Percentiles rank a stretch among this genome's conserved stretches.
phyloP scores from a whole-genome alignment of 495 filamentous ascomycete species.

The Trichoderma virens region DNA sequence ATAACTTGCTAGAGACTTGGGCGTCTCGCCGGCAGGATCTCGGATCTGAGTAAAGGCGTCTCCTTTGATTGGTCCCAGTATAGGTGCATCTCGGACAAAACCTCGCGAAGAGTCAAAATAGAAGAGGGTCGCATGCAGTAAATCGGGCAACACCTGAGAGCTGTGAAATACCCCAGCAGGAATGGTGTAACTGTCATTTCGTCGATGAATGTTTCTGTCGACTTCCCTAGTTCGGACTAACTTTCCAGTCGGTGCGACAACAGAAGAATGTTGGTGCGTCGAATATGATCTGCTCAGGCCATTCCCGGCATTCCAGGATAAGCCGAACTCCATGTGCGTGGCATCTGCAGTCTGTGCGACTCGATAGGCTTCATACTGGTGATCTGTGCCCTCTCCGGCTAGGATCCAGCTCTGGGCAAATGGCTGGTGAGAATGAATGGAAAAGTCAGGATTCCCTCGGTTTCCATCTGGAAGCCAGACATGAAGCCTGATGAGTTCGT shows the following conservation, averaged over 20 bases:
- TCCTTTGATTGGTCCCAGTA: not conserved
- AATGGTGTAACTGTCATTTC: not conserved
- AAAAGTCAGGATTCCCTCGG: slow-evolving; percentile 13
- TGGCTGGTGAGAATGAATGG: slow-evolving; percentile 21
- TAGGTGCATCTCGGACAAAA: not conserved
- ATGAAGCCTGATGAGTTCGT: slow-evolving; percentile 21
- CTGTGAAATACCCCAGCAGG: not conserved
- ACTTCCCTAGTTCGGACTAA: not conserved
- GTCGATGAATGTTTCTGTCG: not conserved
- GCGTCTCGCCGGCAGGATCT: not conserved
- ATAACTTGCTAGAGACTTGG: not conserved
- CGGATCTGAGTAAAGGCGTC: not conserved
- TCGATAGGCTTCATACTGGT: slow-evolving; percentile 1
- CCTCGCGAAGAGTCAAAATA: not conserved
- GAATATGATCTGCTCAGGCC: not conserved
- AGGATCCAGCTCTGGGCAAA: slow-evolving; percentile 22
- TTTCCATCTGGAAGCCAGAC: slow-evolving; percentile 19
- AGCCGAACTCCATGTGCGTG: not conserved
- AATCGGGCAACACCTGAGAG: not conserved
- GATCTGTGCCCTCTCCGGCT: slow-evolving; percentile 19
- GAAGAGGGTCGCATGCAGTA: not conserved
- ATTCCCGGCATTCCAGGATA: not conserved
- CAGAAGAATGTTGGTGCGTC: not conserved
- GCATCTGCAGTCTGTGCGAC: not conserved
- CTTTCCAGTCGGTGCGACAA: not conserved